Evolutionary conservation across 257 asterid genomes (phyloP).

Genomic region (Solanum etuberosum): DNA sequence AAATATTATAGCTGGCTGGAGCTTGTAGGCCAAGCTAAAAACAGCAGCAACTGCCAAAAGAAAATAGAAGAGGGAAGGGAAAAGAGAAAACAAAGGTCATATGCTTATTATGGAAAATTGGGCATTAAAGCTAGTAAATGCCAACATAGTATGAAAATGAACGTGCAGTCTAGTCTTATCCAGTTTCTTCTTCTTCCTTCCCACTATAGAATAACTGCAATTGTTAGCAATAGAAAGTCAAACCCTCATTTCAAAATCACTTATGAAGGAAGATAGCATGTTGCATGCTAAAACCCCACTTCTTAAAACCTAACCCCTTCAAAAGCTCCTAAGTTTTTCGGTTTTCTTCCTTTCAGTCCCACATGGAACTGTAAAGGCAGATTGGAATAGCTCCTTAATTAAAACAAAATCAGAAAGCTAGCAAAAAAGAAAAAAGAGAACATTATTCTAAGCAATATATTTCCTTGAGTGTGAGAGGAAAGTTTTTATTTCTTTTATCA

Average conservation of each 20-base stretch:
- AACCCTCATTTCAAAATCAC: neutral
- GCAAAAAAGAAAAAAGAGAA: neutral
- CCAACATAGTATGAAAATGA: neutral
- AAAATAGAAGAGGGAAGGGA: neutral
- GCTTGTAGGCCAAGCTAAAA: slow-evolving; percentile 83
- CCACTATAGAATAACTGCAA: neutral
- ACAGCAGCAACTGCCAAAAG: slow-evolving; percentile 79
- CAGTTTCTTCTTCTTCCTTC: neutral
- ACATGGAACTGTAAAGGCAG: neutral
- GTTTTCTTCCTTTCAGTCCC: neutral
- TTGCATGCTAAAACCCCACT: neutral
- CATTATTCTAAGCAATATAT: neutral
- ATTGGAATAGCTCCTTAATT: neutral
- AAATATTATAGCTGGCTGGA: slow-evolving; percentile 92
- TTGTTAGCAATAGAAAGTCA: neutral
- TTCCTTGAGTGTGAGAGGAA: neutral
- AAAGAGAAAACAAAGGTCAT: neutral
- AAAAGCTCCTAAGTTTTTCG: neutral
- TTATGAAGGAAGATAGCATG: neutral
- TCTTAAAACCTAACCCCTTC: neutral
- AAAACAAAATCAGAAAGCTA: neutral
- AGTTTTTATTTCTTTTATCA: neutral
- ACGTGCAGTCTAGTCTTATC: neutral
- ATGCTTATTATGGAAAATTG: neutral
- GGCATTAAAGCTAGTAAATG: neutral